Evolutionary conservation across 257 asterid species (phyloP), one percentile per base, ranked within the genome.

Genomic region (Fraxinus quadrangulata): DNA sequence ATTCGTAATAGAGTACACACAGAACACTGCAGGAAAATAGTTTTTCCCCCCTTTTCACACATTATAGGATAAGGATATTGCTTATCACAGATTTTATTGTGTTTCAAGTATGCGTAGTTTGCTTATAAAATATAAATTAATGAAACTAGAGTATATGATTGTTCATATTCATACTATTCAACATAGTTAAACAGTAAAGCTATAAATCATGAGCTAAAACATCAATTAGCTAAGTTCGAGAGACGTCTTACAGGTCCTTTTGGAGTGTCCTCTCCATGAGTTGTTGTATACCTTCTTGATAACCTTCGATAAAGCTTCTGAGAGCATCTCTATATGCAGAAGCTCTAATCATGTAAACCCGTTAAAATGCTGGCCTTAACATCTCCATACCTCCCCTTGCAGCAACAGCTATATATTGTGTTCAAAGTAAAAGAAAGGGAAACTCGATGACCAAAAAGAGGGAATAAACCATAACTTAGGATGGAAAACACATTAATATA

Each of bases 341-440:
- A 61, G 96, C 98, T 84, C 98, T 85, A 4, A 91, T 92, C 97
- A 96, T 90, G 86, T 96, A 96, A 68, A 96, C 92, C 10, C 92
- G 85, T 86, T 92, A 98, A 80, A 96, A 77, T 42, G 97, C 97
- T 5, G 97, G 98, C 83, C 91, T 87, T 59, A 90, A 85, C 1
- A 89, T 92, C 87, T 92, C 98, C 94, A 92, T 88, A 51, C 99
- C 98, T 4, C 99, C 99, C 72, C 89, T 83, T 49, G 97, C 98
- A 86, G 98, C 98, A 85, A 87, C 88, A 80, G 94, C 99, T 91
- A 33, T 30, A 70, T 2, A 79, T 72, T 78, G 68, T 70, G 75
- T 8, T 10, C 59, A 45, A 16, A 39, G 70, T 17, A 33, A 36
- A 49, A 4, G 21, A 69, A 40, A 40, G 16, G 47, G 39, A 63